These are phyloP conservation scores for Craterostigma plantagineum DNA, from an alignment of 257 asterid species.

Conservation along the genomic window DNA sequence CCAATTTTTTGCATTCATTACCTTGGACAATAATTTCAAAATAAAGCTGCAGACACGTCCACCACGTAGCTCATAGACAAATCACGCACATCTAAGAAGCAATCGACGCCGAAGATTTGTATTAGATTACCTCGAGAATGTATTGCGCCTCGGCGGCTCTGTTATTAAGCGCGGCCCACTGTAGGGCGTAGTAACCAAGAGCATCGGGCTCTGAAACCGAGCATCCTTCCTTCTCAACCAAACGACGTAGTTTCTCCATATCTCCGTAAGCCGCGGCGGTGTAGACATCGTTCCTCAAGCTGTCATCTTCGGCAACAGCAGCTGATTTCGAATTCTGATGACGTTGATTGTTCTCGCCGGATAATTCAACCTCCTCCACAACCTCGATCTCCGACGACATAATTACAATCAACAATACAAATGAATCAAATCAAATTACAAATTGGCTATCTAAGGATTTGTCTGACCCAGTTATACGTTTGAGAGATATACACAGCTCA, in stretches of 20 bases:
- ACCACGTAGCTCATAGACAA: too few relatives aligned
- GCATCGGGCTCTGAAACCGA: slow-evolving; percentile 88
- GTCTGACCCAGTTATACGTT: not conserved
- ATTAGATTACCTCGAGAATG: slow-evolving; percentile 51
- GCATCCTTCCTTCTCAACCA: slow-evolving; percentile 91
- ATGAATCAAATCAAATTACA: too few relatives aligned
- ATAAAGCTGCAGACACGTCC: too few relatives aligned
- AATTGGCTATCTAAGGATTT: too few relatives aligned
- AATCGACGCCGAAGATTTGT: too few relatives aligned
- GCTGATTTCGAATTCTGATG: slow-evolving; percentile 15
- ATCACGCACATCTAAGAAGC: too few relatives aligned
- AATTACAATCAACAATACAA: slow-evolving; percentile 5
- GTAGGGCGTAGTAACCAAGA: slow-evolving; percentile 86
- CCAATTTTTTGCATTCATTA: too few relatives aligned
- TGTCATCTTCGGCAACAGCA: slow-evolving; percentile 45
- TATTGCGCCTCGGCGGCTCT: slow-evolving; percentile 81
- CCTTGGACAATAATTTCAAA: too few relatives aligned
- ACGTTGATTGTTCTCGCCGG: slow-evolving; percentile 22
- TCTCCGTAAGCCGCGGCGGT: slow-evolving; percentile 97
- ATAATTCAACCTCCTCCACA: slow-evolving; percentile 65
- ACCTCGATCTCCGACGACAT: slow-evolving; percentile 94
- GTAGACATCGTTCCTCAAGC: slow-evolving; percentile 80
- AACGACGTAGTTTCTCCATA: slow-evolving; percentile 82
- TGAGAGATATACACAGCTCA: too few relatives aligned
- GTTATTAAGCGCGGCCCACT: slow-evolving; percentile 96